phyloP scores from a whole-genome alignment of 108 stramenopile genomes.

The Schizochytrium sp. region DNA sequence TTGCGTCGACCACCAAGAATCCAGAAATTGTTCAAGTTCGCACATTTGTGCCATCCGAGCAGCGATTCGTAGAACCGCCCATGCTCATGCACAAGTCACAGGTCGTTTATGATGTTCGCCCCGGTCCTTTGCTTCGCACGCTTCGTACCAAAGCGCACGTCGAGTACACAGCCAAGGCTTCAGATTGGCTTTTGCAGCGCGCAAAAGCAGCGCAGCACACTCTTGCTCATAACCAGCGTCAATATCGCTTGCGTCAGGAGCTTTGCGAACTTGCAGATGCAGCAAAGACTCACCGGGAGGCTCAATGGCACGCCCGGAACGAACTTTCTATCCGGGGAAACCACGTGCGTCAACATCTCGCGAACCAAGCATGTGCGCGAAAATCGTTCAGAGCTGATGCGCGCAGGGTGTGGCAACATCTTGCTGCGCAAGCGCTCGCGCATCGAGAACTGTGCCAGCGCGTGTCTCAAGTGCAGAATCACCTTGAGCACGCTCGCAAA shows the following conservation, averaged over 20 bases:
- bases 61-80: not conserved
- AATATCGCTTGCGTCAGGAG: not conserved
- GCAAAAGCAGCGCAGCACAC: not conserved
- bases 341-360: not conserved
- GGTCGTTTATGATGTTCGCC: not conserved
- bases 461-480: not conserved
- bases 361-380: not conserved
- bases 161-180: not conserved
- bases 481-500: not conserved
- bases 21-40: not conserved
- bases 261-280: not conserved
- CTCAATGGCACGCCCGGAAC: not conserved
- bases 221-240: not conserved
- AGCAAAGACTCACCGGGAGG: not conserved
- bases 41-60: not conserved
- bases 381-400: not conserved
- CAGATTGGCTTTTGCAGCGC: not conserved
- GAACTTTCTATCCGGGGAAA: not conserved
- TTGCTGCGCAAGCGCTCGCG: not conserved
- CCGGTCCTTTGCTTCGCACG: not conserved
- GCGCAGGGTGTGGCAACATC: not conserved
- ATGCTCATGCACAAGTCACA: slow-evolving; percentile 5
- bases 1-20: not conserved
- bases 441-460: not conserved
- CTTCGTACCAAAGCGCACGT: not conserved